Percentiles rank a stretch among this genome's conserved stretches.
phyloP scores from a whole-genome alignment of 202 grass and related monocot genomes.

The Schoenoplectus triqueter region DNA sequence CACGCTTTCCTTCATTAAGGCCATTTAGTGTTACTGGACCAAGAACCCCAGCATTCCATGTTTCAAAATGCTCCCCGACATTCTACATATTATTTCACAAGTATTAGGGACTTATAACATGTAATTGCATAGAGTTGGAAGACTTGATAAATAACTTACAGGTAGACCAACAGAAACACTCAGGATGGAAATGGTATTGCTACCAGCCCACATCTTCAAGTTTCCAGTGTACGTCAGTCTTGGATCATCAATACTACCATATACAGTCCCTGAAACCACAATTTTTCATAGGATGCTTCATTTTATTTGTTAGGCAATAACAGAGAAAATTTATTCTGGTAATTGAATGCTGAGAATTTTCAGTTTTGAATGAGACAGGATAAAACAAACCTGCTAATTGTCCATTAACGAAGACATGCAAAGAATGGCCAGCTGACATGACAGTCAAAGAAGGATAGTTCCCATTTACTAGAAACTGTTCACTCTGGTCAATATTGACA shows the following conservation, averaged over 20 bases:
- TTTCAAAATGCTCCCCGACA: slow-evolving; percentile 95
- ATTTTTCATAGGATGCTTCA: slow-evolving; percentile 10
- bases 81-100: slow-evolving; percentile 56
- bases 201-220: slow-evolving; percentile 74
- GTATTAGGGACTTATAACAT: slow-evolving; percentile 1
- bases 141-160: slow-evolving; percentile 49
- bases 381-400: slow-evolving; percentile 61
- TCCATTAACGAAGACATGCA: slow-evolving; percentile 86
- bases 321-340: slow-evolving; percentile 27
- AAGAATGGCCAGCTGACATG: slow-evolving; percentile 97
- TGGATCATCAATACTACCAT: slow-evolving; percentile 81
- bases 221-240: slow-evolving; percentile 78
- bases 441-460: slow-evolving; percentile 65
- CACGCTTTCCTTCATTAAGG: slow-evolving; percentile 88
- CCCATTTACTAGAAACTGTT: slow-evolving; percentile 71
- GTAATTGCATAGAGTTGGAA: not conserved
- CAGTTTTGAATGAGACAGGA: not conserved
- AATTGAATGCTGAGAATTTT: not conserved
- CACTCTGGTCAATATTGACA: slow-evolving; percentile 61
- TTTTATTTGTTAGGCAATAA: slow-evolving; percentile 38
- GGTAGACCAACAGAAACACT: slow-evolving; percentile 95
- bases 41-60: slow-evolving; percentile 98
- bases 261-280: slow-evolving; percentile 63
- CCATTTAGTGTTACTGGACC: slow-evolving; percentile 85
- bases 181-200: slow-evolving; percentile 92